Percentiles rank a stretch among this genome's conserved stretches.
Conservation (phyloP, 2,329 filamentous ascomycete species). For the Fusarium mexicanum region DNA sequence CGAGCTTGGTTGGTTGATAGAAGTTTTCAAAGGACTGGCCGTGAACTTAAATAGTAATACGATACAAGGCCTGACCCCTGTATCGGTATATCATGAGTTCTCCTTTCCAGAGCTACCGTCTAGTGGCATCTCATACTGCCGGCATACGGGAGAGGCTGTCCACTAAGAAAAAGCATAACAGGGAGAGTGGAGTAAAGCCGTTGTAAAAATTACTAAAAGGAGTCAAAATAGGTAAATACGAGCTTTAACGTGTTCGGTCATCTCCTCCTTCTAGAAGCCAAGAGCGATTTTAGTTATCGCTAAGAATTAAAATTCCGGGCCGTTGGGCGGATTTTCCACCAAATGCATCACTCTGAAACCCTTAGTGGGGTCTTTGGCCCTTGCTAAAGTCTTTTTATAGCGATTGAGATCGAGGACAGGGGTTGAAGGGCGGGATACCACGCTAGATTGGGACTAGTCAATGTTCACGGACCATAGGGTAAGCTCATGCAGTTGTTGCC, state of each 20-base stretch:
- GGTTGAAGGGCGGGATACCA: background rate
- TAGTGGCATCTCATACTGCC: background rate
- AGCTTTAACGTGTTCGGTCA: background rate
- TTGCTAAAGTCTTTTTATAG: constrained; percentile 1
- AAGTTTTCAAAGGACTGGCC: rapidly evolving
- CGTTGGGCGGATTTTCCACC: background rate
- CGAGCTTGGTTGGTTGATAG: background rate
- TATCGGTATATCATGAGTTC: background rate
- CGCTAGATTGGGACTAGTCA: background rate
- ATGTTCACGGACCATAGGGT: background rate
- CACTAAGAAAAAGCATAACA: background rate
- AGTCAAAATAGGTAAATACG: background rate
- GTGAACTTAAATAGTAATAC: background rate
- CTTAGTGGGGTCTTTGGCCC: background rate
- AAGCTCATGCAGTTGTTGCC: background rate
- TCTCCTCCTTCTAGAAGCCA: background rate
- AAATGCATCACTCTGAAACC: background rate
- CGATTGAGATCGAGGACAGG: background rate
- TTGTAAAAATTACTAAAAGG: background rate
- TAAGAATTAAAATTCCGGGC: background rate
- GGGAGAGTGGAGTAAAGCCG: background rate
- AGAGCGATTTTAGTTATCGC: background rate
- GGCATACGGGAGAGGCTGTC: background rate
- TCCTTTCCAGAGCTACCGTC: background rate
- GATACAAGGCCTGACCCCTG: background rate